A percentile compares a stretch with the other conserved stretches of the same genome.
phyloP scores from a whole-genome alignment of 208 protist genomes.

The Acanthamoeba polyphaga region DNA sequence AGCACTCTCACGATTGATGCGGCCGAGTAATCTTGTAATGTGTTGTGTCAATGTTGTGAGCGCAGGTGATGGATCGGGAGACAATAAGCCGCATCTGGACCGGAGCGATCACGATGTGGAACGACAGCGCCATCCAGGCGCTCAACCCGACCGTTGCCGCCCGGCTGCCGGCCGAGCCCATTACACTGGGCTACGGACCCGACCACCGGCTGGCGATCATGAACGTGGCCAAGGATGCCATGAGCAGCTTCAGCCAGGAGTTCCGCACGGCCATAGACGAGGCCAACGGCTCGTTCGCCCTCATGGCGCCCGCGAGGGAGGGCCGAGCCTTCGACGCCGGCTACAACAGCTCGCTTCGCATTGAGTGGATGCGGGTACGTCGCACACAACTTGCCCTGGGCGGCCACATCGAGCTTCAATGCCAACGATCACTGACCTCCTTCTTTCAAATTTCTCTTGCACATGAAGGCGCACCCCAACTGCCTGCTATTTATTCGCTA shows the following conservation, averaged over 20 bases:
- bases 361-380: background rate
- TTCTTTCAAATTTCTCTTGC: background rate
- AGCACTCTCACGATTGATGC: too few relatives aligned
- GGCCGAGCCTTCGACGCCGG: background rate
- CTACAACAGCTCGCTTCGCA: background rate
- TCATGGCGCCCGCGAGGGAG: background rate
- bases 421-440: too few relatives aligned
- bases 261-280: background rate
- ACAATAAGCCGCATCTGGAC: background rate
- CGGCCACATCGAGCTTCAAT: too few relatives aligned
- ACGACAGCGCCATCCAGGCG: background rate
- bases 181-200: background rate
- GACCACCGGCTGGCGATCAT: background rate
- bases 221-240: background rate
- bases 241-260: background rate
- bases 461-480: background rate
- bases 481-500: background rate
- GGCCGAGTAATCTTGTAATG: too few relatives aligned
- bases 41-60: too few relatives aligned
- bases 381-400: background rate
- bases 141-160: background rate
- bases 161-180: background rate
- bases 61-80: constrained; percentile 8
- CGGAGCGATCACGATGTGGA: background rate
- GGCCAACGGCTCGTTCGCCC: background rate